Percentiles rank a stretch among this genome's conserved stretches.
phyloP scores from a whole-genome alignment of 306 rosid genomes.

The Neltuma alba region DNA sequence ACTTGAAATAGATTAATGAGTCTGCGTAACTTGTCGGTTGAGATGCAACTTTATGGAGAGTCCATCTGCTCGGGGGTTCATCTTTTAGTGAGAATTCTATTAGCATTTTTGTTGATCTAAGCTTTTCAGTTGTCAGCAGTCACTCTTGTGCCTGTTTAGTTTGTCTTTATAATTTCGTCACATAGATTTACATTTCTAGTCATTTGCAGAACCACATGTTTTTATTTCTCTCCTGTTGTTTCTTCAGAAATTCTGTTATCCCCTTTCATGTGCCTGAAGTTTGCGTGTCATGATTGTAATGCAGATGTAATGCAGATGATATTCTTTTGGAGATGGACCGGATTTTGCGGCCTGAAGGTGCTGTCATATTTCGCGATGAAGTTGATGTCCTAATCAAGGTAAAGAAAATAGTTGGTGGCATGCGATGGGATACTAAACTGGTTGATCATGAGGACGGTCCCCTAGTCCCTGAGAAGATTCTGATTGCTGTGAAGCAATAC shows the following conservation, averaged over 20 bases:
- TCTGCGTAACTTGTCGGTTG: background rate
- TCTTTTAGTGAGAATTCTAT: background rate
- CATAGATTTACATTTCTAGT: background rate
- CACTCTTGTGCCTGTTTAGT: background rate
- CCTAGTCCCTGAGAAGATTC: constrained; percentile 84
- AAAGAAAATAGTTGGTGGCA: constrained; percentile 78
- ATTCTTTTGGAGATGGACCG: constrained; percentile 97
- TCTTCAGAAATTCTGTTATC: no score
- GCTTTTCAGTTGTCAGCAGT: constrained; percentile 17
- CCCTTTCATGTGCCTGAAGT: no score
- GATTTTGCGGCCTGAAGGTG: constrained; percentile 91
- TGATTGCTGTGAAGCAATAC: constrained; percentile 91
- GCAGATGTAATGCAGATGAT: constrained; percentile 84
- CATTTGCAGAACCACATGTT: background rate
- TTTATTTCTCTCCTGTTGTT: no score
- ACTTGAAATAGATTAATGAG: background rate
- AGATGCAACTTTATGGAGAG: background rate
- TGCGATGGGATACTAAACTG: constrained; percentile 93
- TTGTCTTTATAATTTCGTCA: background rate
- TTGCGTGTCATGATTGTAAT: constrained; percentile 19
- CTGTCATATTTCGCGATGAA: constrained; percentile 87
- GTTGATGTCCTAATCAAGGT: constrained; percentile 72
- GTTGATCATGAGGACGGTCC: constrained; percentile 98
- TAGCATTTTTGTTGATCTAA: constrained; percentile 7
- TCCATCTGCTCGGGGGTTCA: no score